Conservation (phyloP, 2,329 filamentous ascomycete genomes). For the Microsporum ferrugineum region DNA sequence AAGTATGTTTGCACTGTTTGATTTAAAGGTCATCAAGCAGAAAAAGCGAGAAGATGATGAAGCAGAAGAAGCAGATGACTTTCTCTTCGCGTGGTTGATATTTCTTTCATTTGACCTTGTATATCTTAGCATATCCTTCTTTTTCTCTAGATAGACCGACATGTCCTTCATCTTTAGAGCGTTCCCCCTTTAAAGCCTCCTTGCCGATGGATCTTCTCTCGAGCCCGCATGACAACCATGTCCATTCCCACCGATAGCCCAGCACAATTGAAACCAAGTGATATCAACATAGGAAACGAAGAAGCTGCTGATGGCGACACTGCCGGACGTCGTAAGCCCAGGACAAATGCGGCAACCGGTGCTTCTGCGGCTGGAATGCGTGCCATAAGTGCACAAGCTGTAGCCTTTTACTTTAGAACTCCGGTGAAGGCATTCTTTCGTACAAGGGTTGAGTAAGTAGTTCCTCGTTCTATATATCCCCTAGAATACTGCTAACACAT, state of each 20-base stretch:
- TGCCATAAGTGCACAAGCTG: slow-evolving; percentile 67
- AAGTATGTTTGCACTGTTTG: not conserved
- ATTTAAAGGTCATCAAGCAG: not conserved
- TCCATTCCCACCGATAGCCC: slow-evolving; percentile 10
- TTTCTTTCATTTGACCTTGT: not conserved
- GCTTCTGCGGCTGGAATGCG: slow-evolving; percentile 78
- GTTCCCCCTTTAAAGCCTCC: not conserved
- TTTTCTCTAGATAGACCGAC: not conserved
- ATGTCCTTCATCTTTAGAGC: not conserved
- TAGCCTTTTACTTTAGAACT: slow-evolving; percentile 84
- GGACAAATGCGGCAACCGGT: slow-evolving; percentile 54
- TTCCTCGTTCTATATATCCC: not conserved
- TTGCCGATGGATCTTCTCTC: slow-evolving; percentile 1
- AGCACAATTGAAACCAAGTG: slow-evolving; percentile 9
- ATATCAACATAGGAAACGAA: not conserved
- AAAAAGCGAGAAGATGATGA: not conserved
- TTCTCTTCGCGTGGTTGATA: not conserved
- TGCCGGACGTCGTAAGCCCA: slow-evolving; percentile 33
- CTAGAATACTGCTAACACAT: not conserved
- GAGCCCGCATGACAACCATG: slow-evolving; percentile 6
- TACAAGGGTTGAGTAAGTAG: slow-evolving; percentile 69
- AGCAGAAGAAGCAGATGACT: not conserved
- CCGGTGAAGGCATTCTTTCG: slow-evolving; percentile 89
- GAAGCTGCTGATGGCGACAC: slow-evolving; percentile 14
- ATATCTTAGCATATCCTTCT: not conserved